Evolutionary conservation across 495 filamentous ascomycete genomes (phyloP).

Genomic region (Diplogelasinospora grovesii): DNA sequence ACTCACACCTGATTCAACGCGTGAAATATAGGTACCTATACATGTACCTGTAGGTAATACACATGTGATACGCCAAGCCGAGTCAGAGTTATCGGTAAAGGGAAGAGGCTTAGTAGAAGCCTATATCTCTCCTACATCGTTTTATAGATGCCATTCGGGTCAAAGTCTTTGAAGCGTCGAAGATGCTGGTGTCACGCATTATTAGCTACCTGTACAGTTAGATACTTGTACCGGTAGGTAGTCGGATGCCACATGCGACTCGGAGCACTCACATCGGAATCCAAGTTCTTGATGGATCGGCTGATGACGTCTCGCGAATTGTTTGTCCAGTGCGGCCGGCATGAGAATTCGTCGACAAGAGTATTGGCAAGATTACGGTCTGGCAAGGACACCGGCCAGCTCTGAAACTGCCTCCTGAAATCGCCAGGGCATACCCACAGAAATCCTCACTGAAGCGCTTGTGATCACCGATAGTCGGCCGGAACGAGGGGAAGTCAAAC

Average conservation of each 20-base stretch:
- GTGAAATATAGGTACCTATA: too few species aligned
- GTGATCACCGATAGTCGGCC: constrained; percentile 37
- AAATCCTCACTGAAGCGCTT: constrained; percentile 44
- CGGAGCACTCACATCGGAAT: constrained; percentile 27
- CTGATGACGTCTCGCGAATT: constrained; percentile 41
- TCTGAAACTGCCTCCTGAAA: neutral
- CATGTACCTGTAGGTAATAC: too few species aligned
- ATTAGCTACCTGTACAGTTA: neutral
- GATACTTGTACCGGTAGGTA: too few species aligned
- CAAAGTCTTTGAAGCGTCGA: constrained; percentile 41
- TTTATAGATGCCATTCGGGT: constrained; percentile 41
- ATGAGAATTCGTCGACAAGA: constrained; percentile 43
- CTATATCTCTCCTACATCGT: constrained; percentile 42
- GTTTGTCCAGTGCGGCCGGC: constrained; percentile 47
- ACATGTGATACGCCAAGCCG: too few species aligned
- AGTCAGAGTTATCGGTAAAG: too few species aligned
- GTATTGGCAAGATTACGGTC: constrained; percentile 39
- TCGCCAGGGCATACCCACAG: constrained; percentile 21
- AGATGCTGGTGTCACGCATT: constrained; percentile 24
- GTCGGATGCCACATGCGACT: too few species aligned
- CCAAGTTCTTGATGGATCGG: constrained; percentile 38
- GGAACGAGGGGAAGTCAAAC: constrained; percentile 45
- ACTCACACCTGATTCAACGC: too few species aligned
- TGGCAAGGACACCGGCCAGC: constrained; percentile 4
- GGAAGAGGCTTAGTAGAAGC: constrained; percentile 31